Conservation (phyloP, 345 rosid species). For the Corchorus olitorius region DNA sequence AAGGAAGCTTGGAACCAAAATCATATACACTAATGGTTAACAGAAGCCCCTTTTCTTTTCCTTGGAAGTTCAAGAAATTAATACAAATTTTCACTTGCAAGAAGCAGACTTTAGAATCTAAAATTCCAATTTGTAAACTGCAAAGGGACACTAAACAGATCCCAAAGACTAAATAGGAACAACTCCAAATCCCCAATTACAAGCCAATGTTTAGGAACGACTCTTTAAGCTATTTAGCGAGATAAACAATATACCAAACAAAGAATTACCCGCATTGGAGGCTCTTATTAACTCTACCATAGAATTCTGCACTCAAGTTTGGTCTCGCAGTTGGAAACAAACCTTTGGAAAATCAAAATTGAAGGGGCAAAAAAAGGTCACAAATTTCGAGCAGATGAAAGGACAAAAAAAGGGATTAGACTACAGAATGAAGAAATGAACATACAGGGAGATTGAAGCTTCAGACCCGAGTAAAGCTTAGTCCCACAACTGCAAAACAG, state of each 20-base stretch:
- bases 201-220: not conserved
- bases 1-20: not conserved
- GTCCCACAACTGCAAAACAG: conserved; percentile 56
- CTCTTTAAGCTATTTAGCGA: too few relatives aligned
- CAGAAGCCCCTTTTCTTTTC: not conserved
- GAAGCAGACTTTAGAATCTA: not conserved
- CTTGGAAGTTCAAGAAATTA: not conserved
- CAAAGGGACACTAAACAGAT: not conserved
- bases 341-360: conserved; percentile 32
- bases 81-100: not conserved
- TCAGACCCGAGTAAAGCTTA: conserved; percentile 72
- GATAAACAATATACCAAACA: not conserved
- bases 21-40: not conserved
- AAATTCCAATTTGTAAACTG: not conserved
- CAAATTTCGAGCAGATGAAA: not conserved
- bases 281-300: conserved; percentile 65
- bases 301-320: conserved; percentile 68
- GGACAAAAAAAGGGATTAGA: not conserved
- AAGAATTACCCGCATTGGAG: conserved; percentile 60
- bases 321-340: conserved; percentile 51
- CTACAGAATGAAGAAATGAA: conserved; percentile 16
- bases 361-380: not conserved
- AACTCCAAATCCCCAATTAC: conserved; percentile 4
- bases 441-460: conserved; percentile 68
- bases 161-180: conserved; percentile 2